Conservation (phyloP, 257 asterid species). For the Solanum lycopersicoides region DNA sequence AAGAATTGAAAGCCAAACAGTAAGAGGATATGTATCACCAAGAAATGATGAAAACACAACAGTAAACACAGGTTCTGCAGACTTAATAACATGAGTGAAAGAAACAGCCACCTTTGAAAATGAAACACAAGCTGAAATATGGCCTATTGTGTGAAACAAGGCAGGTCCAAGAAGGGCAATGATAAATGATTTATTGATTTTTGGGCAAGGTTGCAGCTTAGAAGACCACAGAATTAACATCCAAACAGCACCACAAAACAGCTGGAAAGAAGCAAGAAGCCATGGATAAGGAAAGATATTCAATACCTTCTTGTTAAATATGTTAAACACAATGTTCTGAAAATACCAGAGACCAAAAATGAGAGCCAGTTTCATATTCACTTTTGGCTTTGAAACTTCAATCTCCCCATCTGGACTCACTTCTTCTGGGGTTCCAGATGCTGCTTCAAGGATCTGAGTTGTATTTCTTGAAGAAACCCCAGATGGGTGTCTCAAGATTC, state of each 20-base stretch:
- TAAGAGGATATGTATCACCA: constrained; percentile 71
- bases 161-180: constrained; percentile 92
- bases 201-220: constrained; percentile 74
- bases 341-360: constrained; percentile 92
- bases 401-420: constrained; percentile 51
- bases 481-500: constrained; percentile 20
- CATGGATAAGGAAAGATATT: constrained; percentile 85
- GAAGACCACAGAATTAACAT: constrained; percentile 68
- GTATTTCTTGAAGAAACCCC: constrained; percentile 21
- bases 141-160: constrained; percentile 85
- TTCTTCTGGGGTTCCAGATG: constrained; percentile 47
- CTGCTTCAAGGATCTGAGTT: constrained; percentile 25
- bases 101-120: constrained; percentile 97
- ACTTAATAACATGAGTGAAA: constrained; percentile 90
- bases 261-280: constrained; percentile 92
- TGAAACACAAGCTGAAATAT: constrained; percentile 94
- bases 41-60: constrained; percentile 74
- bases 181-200: constrained; percentile 61
- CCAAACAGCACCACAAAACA: constrained; percentile 77
- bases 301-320: constrained; percentile 70
- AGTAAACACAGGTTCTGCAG: constrained; percentile 93
- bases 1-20: constrained; percentile 82
- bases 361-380: constrained; percentile 47
- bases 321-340: constrained; percentile 81
- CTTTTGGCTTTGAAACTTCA: constrained; percentile 37